Evolutionary conservation across 108 stramenopile genomes (phyloP).

Genomic region (Skeletonema tropicum): DNA sequence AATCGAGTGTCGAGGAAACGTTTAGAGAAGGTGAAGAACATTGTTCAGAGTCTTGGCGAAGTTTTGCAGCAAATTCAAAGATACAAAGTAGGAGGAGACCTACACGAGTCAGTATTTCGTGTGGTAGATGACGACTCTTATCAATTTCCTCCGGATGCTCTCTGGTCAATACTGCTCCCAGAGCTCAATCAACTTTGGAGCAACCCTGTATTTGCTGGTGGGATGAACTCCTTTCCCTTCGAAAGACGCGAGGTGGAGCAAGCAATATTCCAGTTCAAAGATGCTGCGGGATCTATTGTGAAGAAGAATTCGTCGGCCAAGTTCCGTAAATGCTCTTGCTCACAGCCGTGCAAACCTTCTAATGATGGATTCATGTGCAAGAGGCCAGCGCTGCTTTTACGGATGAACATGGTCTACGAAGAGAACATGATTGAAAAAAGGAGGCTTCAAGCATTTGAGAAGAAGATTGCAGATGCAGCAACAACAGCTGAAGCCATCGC

Average conservation of each 20-base stretch:
- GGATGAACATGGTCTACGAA: slow-evolving; percentile 47
- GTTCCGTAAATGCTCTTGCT: slow-evolving; percentile 48
- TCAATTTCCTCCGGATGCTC: slow-evolving; percentile 48
- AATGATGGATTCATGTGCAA: slow-evolving; percentile 51
- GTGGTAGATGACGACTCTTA: slow-evolving; percentile 22
- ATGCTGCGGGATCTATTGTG: slow-evolving; percentile 37
- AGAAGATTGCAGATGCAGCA: slow-evolving; percentile 25
- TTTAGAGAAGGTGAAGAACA: slow-evolving; percentile 33
- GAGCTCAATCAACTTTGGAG: slow-evolving; percentile 46
- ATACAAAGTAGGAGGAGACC: slow-evolving; percentile 31
- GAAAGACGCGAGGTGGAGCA: slow-evolving; percentile 43
- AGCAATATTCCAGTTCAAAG: slow-evolving; percentile 36
- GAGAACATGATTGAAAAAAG: slow-evolving; percentile 47
- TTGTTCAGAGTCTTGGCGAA: slow-evolving; percentile 41
- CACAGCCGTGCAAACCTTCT: slow-evolving; percentile 36
- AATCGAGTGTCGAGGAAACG: slow-evolving; percentile 23
- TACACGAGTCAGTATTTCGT: slow-evolving; percentile 35
- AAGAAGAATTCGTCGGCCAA: slow-evolving; percentile 10
- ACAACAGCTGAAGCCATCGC: slow-evolving; percentile 25
- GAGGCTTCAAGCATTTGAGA: slow-evolving; percentile 19
- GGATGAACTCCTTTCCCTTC: slow-evolving; percentile 47
- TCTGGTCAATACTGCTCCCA: slow-evolving; percentile 49
- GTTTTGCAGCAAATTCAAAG: slow-evolving; percentile 33
- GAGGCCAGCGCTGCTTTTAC: slow-evolving; percentile 40
- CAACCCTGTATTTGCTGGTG: slow-evolving; percentile 10